Evolutionary conservation across 805 yeast genomes (phyloP).

Genomic region (Wickerhamomyces ciferrii): DNA sequence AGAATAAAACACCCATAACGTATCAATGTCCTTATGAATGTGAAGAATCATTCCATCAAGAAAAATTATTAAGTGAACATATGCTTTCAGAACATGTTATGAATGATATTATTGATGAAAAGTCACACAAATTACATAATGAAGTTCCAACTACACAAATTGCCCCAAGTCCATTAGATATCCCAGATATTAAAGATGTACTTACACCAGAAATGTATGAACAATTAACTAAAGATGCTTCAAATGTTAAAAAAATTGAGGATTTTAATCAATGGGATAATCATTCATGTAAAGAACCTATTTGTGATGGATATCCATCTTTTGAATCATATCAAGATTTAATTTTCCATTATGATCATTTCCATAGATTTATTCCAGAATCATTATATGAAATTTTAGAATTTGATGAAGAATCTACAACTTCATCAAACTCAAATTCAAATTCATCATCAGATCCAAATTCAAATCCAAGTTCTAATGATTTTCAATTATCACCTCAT

Average conservation of each 20-base stretch:
- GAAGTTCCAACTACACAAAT: neutral
- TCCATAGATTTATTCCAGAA: neutral
- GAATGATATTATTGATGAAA: neutral
- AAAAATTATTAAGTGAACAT: neutral
- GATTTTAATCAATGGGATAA: neutral
- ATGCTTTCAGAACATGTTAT: neutral
- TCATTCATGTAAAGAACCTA: neutral
- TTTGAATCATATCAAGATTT: neutral
- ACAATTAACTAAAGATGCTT: neutral
- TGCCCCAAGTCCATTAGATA: neutral
- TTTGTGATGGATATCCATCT: neutral
- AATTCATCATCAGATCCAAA: neutral
- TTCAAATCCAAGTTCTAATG: neutral
- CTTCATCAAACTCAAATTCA: neutral
- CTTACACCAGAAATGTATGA: neutral
- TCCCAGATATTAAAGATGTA: neutral
- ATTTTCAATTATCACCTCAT: neutral
- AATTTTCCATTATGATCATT: conserved; percentile 1
- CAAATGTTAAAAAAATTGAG: neutral
- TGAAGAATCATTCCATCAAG: neutral
- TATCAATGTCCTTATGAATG: neutral
- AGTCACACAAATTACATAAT: neutral
- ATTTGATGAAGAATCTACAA: neutral
- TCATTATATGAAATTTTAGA: neutral
- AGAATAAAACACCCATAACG: neutral